Conservation (phyloP, 1,284 basidiomycete species). For the Puccinia hordei region DNA sequence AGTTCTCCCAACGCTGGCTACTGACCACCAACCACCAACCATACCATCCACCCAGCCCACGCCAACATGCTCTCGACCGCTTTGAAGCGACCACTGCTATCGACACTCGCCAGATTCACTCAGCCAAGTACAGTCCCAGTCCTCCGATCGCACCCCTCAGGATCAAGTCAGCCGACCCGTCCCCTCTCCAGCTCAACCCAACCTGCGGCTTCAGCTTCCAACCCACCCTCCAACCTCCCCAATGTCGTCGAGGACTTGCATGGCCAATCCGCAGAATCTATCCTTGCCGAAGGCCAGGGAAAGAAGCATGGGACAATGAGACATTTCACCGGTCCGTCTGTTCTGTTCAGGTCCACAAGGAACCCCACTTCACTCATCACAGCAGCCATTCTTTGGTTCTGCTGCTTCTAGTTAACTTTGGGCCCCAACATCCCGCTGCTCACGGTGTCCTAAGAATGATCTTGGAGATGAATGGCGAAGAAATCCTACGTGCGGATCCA, state of each 20-base stretch:
- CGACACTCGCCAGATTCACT: not conserved
- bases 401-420: slow-evolving; percentile 74
- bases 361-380: not conserved
- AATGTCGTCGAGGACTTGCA: slow-evolving; percentile 40
- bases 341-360: too few relatives aligned
- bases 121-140: not conserved
- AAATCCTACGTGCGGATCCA: slow-evolving; percentile 58
- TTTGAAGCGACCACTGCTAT: not conserved
- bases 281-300: slow-evolving; percentile 28
- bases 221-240: slow-evolving; percentile 23
- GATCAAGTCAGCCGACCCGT: not conserved
- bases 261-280: slow-evolving; percentile 28
- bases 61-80: not conserved
- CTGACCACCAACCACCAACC: too few relatives aligned
- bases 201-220: not conserved
- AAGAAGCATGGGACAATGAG: slow-evolving; percentile 42
- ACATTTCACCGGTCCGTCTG: slow-evolving; percentile 42
- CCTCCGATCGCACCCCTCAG: not conserved
- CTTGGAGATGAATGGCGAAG: slow-evolving; percentile 93
- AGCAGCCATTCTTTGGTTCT: not conserved
- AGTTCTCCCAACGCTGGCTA: too few relatives aligned
- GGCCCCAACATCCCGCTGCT: slow-evolving; percentile 97
- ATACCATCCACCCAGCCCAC: too few relatives aligned
- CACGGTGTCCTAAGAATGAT: slow-evolving; percentile 98
- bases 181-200: not conserved